A percentile compares a stretch with the other conserved stretches of the same genome.
Evolutionary conservation across 176 grass and related monocot species (phyloP).

Genomic region (Oryza officinalis): DNA sequence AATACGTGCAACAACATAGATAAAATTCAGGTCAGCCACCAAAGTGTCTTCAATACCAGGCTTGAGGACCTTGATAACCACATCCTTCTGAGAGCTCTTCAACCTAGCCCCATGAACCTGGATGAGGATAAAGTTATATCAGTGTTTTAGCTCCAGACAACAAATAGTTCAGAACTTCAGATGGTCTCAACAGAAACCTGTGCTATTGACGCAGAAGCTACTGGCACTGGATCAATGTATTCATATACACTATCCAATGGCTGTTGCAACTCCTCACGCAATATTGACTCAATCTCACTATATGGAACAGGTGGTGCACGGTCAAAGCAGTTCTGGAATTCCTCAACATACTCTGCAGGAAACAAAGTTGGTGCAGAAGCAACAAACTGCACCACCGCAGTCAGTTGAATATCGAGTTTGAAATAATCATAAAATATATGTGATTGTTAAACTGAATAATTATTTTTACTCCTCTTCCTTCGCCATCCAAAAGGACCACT

Average conservation of each 20-base stretch:
- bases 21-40: conserved; percentile 95
- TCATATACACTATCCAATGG: conserved; percentile 86
- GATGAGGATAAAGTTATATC: conserved; percentile 25
- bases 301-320: conserved; percentile 69
- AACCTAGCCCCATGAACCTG: conserved; percentile 95
- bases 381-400: conserved; percentile 71
- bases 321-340: conserved; percentile 98
- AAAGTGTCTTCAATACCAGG: conserved; percentile 92
- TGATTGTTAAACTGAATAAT: background rate
- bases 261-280: conserved; percentile 81
- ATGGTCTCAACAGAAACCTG: conserved; percentile 56
- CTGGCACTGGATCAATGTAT: conserved; percentile 86
- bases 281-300: conserved; percentile 77
- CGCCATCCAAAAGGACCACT: background rate
- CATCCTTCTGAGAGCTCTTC: conserved; percentile 92
- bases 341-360: conserved; percentile 92
- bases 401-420: conserved; percentile 27
- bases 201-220: conserved; percentile 93
- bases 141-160: background rate
- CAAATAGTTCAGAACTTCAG: conserved; percentile 25
- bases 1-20: conserved; percentile 86
- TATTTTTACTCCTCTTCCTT: background rate
- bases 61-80: conserved; percentile 97
- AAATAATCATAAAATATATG: conserved; percentile 5
- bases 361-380: conserved; percentile 92